Evolutionary conservation across 148 eudicot species (phyloP).

Genomic region (Pouteria glomerata): DNA sequence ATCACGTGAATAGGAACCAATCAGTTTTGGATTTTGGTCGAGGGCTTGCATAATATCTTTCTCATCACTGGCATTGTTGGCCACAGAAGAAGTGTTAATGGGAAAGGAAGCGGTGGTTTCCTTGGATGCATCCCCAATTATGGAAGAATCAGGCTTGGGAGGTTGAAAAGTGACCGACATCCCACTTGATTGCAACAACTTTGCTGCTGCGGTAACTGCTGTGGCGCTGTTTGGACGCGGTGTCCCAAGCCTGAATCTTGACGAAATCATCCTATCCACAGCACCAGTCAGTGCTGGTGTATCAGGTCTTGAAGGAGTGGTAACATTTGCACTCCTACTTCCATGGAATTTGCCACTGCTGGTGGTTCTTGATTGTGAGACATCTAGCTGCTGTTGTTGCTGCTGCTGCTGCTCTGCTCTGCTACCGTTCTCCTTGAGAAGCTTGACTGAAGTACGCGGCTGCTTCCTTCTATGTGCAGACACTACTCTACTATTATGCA

Average conservation of each 20-base stretch:
- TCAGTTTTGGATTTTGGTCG: neutral
- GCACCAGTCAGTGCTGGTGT: slow-evolving; percentile 28
- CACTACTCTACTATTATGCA: neutral
- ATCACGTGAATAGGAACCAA: slow-evolving; percentile 13
- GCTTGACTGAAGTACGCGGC: slow-evolving; percentile 30
- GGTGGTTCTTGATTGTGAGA: neutral
- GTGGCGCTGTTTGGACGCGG: neutral
- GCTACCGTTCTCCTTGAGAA: slow-evolving; percentile 36
- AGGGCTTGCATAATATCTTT: neutral
- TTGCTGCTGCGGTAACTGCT: slow-evolving; percentile 50
- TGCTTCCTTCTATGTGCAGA: slow-evolving; percentile 15
- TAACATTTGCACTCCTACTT: neutral
- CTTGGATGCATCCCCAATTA: slow-evolving; percentile 4
- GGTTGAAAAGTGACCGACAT: slow-evolving; percentile 14
- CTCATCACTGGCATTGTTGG: slow-evolving; percentile 5
- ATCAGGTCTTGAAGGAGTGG: slow-evolving; percentile 29
- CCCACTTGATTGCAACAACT: slow-evolving; percentile 43
- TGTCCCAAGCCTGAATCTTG: slow-evolving; percentile 19
- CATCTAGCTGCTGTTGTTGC: slow-evolving; percentile 18
- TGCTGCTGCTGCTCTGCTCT: slow-evolving; percentile 16
- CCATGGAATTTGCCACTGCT: neutral
- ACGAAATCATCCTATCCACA: slow-evolving; percentile 28
- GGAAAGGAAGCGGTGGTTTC: slow-evolving; percentile 21
- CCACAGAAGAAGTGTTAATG: no score
- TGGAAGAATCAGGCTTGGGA: neutral